Evolutionary conservation across 2,329 filamentous ascomycete species (phyloP), one percentile per base, ranked within the genome.

Genomic region (Xylaria sp.): DNA sequence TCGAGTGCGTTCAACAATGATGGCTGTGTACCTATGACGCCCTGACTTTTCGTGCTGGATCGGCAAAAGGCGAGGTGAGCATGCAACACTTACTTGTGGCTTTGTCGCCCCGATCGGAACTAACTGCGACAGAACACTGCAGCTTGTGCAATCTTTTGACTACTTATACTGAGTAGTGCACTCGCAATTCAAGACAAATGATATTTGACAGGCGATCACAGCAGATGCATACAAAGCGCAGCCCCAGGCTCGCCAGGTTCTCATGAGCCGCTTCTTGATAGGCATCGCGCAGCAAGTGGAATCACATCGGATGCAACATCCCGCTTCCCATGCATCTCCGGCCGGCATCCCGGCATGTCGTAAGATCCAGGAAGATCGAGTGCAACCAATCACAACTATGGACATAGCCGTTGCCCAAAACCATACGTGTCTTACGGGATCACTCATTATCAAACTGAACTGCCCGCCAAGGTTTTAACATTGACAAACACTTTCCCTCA

Each of bases 1-100:
- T 31, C 9, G 23, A 61, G 51, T n/a, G 23, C 44, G 20, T 46
- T n/a, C 34, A 23, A 28, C 51, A n/a, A 28, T 8, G n/a, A 18
- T n/a, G 13, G 52, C 52, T 13, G 34, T 37, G 63, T 54, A 63
- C 48, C 56, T 61, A 68, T 68, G 66, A 68, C 66, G 61, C 66
- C 44, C 56, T 61, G 61, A 68, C 61, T 68, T 61, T 51, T 2
- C 3, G 48, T 23, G 2, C n/a, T 5, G 13, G 60, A 65, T 68
- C 66, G 61, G 56, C 37, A 46, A 52, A 10, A 28, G 23, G 9
- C n/a, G 44, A 50, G 50, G 55, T 59, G 48, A 25, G 55, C 37
- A n/a, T 63, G 37, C 51, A 48, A 41, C 31, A 54, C 15, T 39
- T 46, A 34, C 37, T 23, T 60, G 2, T 3, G 28, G 25, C 25